These are phyloP conservation scores for Gynandropsis gynandra DNA, from an alignment of 345 rosid genomes.

Conservation along the genomic window DNA sequence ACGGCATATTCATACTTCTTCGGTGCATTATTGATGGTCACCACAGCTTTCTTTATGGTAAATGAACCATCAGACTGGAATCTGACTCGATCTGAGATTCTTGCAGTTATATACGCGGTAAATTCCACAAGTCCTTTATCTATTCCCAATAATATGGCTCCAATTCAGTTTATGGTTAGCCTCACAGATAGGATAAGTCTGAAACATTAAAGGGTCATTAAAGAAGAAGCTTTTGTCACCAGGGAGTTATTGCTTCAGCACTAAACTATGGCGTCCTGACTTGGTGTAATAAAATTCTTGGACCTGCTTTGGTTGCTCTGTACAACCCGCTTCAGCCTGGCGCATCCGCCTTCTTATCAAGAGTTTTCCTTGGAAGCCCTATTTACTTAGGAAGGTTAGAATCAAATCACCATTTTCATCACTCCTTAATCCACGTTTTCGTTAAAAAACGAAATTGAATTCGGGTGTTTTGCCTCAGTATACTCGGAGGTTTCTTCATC, in stretches of 20 bases:
- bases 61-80: slow-evolving; percentile 74
- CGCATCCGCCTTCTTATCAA: slow-evolving; percentile 75
- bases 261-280: slow-evolving; percentile 85
- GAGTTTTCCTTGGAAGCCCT: slow-evolving; percentile 87
- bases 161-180: too few species aligned
- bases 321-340: slow-evolving; percentile 97
- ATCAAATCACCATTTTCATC: slow-evolving; percentile 9
- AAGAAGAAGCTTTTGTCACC: slow-evolving; percentile 15
- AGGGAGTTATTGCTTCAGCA: slow-evolving; percentile 90
- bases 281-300: slow-evolving; percentile 95
- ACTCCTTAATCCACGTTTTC: neutral
- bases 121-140: slow-evolving; percentile 31
- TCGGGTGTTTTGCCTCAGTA: slow-evolving; percentile 27
- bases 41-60: slow-evolving; percentile 52
- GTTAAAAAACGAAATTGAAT: neutral
- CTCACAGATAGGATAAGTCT: too few species aligned
- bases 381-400: slow-evolving; percentile 85
- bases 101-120: slow-evolving; percentile 87
- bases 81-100: slow-evolving; percentile 67
- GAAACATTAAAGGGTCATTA: too few species aligned
- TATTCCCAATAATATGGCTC: too few species aligned
- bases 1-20: slow-evolving; percentile 75
- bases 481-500: slow-evolving; percentile 76
- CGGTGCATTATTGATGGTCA: slow-evolving; percentile 69
- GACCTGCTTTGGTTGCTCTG: slow-evolving; percentile 93